phyloP scores from a whole-genome alignment of 106 monocot species.

The Acorus calamus region DNA sequence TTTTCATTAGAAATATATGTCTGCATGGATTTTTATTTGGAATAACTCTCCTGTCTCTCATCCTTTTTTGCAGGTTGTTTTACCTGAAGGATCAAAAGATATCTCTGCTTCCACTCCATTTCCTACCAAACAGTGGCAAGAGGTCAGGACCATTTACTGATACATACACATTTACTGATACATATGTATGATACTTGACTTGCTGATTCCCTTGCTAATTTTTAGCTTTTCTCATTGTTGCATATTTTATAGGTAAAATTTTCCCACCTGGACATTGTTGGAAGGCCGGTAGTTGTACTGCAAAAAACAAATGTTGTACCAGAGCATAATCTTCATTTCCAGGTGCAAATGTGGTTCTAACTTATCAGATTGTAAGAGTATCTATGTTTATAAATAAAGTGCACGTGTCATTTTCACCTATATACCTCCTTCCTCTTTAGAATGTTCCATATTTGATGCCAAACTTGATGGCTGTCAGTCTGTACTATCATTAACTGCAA shows the following conservation, averaged over 20 bases:
- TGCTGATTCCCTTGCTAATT: background rate
- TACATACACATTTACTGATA: background rate
- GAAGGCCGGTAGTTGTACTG: constrained; percentile 75
- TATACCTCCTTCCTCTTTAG: too few relatives aligned
- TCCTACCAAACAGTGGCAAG: constrained; percentile 52
- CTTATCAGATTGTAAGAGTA: too few relatives aligned
- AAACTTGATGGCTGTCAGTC: too few relatives aligned
- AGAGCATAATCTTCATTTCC: constrained; percentile 81
- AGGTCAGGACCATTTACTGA: constrained; percentile 22
- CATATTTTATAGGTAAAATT: constrained; percentile 49
- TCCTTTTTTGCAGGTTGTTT: constrained; percentile 53
- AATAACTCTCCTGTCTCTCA: too few relatives aligned
- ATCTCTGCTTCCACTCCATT: constrained; percentile 58
- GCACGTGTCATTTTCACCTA: too few relatives aligned
- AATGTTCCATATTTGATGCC: too few relatives aligned
- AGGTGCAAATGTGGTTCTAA: constrained; percentile 25
- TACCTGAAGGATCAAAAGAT: constrained; percentile 92
- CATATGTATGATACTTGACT: background rate
- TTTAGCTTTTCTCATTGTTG: constrained; percentile 8
- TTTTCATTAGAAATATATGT: too few relatives aligned
- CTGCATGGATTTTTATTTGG: too few relatives aligned
- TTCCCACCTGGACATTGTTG: constrained; percentile 83
- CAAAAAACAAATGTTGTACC: constrained; percentile 83
- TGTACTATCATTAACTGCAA: too few relatives aligned
- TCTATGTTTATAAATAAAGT: too few relatives aligned